A percentile compares a stretch with the other conserved stretches of the same genome.
Evolutionary conservation across 208 protist genomes (phyloP).

Genomic region (Naegleria lovaniensis): DNA sequence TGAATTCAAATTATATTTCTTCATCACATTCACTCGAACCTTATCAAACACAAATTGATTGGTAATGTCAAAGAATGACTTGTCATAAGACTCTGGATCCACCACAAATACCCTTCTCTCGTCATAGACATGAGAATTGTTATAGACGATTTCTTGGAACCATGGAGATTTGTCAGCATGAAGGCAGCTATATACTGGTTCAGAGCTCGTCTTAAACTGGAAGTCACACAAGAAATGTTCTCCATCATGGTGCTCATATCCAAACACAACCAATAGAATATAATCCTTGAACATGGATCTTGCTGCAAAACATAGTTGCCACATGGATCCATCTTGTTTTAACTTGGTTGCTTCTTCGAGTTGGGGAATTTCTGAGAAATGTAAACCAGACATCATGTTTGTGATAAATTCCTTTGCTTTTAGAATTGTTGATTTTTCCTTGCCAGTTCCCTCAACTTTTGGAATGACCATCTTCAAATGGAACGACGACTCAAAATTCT

Average conservation of each 20-base stretch:
- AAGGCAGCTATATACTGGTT: not conserved
- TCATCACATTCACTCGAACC: not conserved
- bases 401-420: not conserved
- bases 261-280: not conserved
- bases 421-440: not conserved
- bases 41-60: not conserved
- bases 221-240: not conserved
- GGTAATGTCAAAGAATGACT: not conserved
- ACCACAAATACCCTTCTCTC: not conserved
- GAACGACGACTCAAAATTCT: not conserved
- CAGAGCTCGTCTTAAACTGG: not conserved
- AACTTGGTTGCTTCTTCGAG: not conserved
- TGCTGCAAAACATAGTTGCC: not conserved
- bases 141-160: not conserved
- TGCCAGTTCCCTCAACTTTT: not conserved
- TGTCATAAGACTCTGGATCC: not conserved
- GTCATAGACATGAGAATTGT: not conserved
- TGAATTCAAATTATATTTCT: not conserved
- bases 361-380: not conserved
- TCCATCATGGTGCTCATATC: not conserved
- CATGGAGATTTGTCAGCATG: not conserved
- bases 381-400: not conserved
- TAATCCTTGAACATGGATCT: constrained; percentile 4
- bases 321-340: not conserved
- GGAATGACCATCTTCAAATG: not conserved